Percentiles rank a stretch among this genome's conserved stretches.
Conservation (phyloP, 225 moss, liverwort and hornwort species). For the Sphagnum tenellum region DNA sequence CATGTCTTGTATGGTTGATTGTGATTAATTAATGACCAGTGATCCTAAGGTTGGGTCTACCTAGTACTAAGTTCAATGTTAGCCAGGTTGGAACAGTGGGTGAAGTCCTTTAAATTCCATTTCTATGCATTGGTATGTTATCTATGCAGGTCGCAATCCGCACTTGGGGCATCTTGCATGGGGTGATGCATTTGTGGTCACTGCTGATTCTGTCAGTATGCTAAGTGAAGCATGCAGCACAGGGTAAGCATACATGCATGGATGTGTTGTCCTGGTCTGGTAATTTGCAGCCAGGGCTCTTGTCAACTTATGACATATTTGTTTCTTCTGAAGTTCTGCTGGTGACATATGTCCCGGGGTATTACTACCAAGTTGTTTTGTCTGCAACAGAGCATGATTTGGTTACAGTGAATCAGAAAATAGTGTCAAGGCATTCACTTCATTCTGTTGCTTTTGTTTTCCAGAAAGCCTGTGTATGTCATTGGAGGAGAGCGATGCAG, state of each 20-base stretch:
- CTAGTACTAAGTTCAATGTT: too few relatives aligned
- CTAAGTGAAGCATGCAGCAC: slow-evolving; percentile 93
- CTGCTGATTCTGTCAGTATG: slow-evolving; percentile 94
- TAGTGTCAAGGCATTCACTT: background rate
- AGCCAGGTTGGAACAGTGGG: too few relatives aligned
- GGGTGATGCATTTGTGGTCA: slow-evolving; percentile 87
- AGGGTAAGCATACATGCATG: slow-evolving; percentile 30
- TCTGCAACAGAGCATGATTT: background rate
- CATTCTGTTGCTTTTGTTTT: slow-evolving; percentile 2
- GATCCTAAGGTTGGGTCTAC: too few relatives aligned
- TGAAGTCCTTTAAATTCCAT: background rate
- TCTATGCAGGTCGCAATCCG: slow-evolving; percentile 66
- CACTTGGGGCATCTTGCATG: slow-evolving; percentile 95
- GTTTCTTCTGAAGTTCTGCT: too few relatives aligned
- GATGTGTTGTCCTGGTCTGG: too few relatives aligned
- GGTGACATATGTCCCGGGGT: too few relatives aligned
- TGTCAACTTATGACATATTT: too few relatives aligned
- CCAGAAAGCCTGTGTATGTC: slow-evolving; percentile 97
- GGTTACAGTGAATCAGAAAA: background rate
- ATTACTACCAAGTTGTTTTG: background rate
- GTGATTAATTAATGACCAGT: too few relatives aligned
- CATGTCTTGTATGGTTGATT: too few relatives aligned
- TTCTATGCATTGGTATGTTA: slow-evolving; percentile 4
- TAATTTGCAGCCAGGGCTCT: too few relatives aligned
- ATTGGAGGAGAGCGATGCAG: slow-evolving; percentile 89